phyloP scores from a whole-genome alignment of 2,329 filamentous ascomycete genomes.

The Sphaerulina populicola region DNA sequence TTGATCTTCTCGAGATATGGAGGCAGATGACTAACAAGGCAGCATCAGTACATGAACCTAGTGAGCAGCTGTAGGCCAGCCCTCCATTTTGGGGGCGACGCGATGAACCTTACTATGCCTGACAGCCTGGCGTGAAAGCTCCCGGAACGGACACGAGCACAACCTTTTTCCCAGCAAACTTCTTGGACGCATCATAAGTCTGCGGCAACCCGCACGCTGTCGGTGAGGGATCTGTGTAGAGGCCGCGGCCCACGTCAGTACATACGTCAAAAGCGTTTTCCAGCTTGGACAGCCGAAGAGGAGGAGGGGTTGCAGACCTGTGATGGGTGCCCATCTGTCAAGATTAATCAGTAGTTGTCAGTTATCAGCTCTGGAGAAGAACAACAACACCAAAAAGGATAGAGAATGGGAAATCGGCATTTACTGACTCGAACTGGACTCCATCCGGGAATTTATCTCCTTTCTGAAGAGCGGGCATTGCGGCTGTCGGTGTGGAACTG shows the following conservation, averaged over 20 bases:
- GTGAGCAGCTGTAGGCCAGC: no score
- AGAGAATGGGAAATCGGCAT: conserved; percentile 19
- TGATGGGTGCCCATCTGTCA: conserved; percentile 66
- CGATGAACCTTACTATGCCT: conserved; percentile 43
- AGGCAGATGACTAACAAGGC: conserved; percentile 53
- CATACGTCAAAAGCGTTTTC: no score
- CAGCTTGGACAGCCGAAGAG: no score
- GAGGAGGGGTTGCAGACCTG: conserved; percentile 33
- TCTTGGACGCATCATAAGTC: conserved; percentile 70
- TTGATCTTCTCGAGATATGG: conserved; percentile 66
- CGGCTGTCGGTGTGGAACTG: neutral
- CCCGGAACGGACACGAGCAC: conserved; percentile 61
- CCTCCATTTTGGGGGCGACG: no score
- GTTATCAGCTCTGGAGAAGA: neutral
- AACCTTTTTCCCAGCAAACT: conserved; percentile 63
- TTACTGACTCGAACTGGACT: conserved; percentile 61
- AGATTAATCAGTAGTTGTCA: neutral
- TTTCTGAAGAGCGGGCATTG: conserved; percentile 53
- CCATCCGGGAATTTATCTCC: conserved; percentile 77
- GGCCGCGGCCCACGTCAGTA: neutral
- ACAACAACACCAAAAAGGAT: no score
- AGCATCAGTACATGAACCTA: no score
- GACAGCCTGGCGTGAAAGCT: conserved; percentile 75
- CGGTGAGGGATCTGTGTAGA: conserved; percentile 44
- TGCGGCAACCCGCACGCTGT: conserved; percentile 70